Evolutionary conservation across 2,329 filamentous ascomycete species (phyloP).

Genomic region (Fusarium luffae): DNA sequence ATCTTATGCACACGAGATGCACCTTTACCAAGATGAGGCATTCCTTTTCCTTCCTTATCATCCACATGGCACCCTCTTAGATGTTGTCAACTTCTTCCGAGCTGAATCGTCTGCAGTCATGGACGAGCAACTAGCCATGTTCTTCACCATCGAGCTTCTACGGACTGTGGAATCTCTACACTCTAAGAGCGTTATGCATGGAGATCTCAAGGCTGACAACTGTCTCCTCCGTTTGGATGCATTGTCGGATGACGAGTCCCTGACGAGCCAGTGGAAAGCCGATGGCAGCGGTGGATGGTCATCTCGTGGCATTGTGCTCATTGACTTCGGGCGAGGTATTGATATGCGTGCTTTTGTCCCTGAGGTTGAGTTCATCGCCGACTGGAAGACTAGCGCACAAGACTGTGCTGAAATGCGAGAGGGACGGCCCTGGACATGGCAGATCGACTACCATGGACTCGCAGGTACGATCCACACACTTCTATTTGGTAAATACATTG

Average conservation of each 20-base stretch:
- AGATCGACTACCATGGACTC: constrained; percentile 95
- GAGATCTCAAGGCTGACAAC: constrained; percentile 96
- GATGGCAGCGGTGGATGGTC: constrained; percentile 83
- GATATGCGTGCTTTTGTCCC: constrained; percentile 88
- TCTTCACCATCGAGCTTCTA: constrained; percentile 91
- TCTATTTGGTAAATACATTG: constrained; percentile 94
- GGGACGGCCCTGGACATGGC: constrained; percentile 93
- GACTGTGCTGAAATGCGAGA: constrained; percentile 98
- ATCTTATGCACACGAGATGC: constrained; percentile 87
- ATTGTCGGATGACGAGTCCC: constrained; percentile 55
- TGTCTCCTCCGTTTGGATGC: constrained; percentile 85
- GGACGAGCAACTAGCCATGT: constrained; percentile 94
- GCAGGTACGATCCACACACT: constrained; percentile 89
- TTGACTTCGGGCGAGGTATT: constrained; percentile 94
- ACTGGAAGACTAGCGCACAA: constrained; percentile 88
- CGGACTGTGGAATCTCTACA: constrained; percentile 91
- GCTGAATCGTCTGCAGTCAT: constrained; percentile 78
- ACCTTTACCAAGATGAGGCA: constrained; percentile 89
- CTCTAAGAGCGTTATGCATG: constrained; percentile 81
- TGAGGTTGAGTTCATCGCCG: constrained; percentile 85
- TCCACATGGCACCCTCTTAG: constrained; percentile 91
- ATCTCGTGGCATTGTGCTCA: constrained; percentile 82
- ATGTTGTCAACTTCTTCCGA: constrained; percentile 88
- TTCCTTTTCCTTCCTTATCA: constrained; percentile 90
- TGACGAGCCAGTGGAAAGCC: constrained; percentile 74